Evolutionary conservation across 805 yeast genomes (phyloP), one percentile per base, ranked within the genome.

Genomic region (Hanseniaspora vineae): DNA sequence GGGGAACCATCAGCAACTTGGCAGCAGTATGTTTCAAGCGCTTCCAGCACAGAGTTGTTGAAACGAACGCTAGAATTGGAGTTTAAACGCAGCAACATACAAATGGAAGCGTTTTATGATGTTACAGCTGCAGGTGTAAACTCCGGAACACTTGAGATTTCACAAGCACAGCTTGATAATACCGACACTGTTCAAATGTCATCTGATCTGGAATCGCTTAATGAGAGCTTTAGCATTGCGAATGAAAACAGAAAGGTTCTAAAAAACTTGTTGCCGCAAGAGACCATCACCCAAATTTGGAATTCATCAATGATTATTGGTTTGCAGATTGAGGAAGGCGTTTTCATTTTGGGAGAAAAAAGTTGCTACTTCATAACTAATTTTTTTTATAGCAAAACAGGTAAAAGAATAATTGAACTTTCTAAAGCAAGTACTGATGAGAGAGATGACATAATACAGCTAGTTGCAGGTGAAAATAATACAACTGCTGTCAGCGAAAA

Each of bases 291-390:
- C n/a, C 76, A 76, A 13, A 64, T 87, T 15, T 80, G 85, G 80
- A 87, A 87, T 58, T 78, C 84, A 1, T 77, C 89, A 47, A 77
- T 79, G 44, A 76, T 88, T 18, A 66, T 81, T 49, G 96, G 95
- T 0, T 65, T 87, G n/a, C 84, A 80, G 31, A 78, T 88, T 2
- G 67, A 73, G 15, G 95, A 86, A 57, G 84, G 90, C 14, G 69
- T 87, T 37, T 65, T 87, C 60, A 82, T 87, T 29, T 60, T 81
- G 37, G 95, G 95, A 0, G 65, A 70, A 2, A 66, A 70, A 4
- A 80, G 81, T 55, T 54, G 84, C 9, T 88, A 86, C 56, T 65
- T 85, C 54, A 76, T 83, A 48, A 84, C 78, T 50, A 77, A 78
- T 55, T 87, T 80, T 59, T 82, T 75, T 52, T 37, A n/a, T 10